A percentile compares a stretch with the other conserved stretches of the same genome.
Conservation (phyloP, 106 monocot genomes). For the Dactylorhiza incarnata region DNA sequence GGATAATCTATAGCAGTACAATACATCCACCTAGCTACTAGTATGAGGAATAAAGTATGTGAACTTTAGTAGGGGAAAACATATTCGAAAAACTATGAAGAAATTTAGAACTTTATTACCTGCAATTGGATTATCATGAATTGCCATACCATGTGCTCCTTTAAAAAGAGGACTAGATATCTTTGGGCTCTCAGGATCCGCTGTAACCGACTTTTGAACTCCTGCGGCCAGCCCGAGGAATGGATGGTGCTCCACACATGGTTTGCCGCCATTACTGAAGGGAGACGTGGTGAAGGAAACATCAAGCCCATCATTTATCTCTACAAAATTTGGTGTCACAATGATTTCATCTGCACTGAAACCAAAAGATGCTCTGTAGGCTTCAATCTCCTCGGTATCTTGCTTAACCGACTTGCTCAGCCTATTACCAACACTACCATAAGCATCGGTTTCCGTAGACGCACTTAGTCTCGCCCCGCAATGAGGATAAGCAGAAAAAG, state of each 20-base stretch:
- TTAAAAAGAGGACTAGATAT: slow-evolving; percentile 9
- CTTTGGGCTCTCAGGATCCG: background rate
- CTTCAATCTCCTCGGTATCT: slow-evolving; percentile 86
- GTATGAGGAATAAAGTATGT: no score
- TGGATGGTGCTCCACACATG: slow-evolving; percentile 17
- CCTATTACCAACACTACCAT: slow-evolving; percentile 25
- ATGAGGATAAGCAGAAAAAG: slow-evolving; percentile 17
- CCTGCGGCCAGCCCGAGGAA: slow-evolving; percentile 15
- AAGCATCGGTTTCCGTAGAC: slow-evolving; percentile 32
- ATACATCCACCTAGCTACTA: no score
- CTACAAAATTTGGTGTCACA: slow-evolving; percentile 54
- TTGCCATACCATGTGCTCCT: slow-evolving; percentile 3
- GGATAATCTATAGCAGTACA: no score
- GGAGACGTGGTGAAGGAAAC: slow-evolving; percentile 82
- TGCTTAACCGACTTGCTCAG: slow-evolving; percentile 53
- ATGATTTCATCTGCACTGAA: slow-evolving; percentile 93
- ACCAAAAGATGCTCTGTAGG: slow-evolving; percentile 96
- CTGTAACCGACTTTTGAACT: slow-evolving; percentile 11
- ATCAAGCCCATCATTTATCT: slow-evolving; percentile 57
- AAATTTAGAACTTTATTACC: slow-evolving; percentile 1
- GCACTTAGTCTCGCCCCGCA: slow-evolving; percentile 34
- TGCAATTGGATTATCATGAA: slow-evolving; percentile 7
- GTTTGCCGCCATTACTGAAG: slow-evolving; percentile 26
- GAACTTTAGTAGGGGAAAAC: no score
- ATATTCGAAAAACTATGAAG: no score